These are phyloP conservation scores for Syzygium oleosum DNA, from an alignment of 345 rosid genomes.

Conservation along the genomic window DNA sequence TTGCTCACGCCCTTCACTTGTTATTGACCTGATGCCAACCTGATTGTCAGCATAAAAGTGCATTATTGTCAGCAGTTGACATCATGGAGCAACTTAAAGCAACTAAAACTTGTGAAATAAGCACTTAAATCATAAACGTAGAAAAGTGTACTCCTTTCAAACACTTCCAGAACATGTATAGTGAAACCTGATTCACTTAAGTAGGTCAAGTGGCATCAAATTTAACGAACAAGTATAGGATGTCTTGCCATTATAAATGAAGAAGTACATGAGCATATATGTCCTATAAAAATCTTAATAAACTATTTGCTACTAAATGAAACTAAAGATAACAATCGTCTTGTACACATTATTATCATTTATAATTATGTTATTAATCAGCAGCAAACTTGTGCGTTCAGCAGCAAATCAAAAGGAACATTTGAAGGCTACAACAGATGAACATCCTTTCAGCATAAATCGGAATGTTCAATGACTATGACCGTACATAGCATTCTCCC, in stretches of 20 bases:
- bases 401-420: background rate
- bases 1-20: conserved; percentile 79
- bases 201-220: background rate
- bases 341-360: background rate
- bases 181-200: background rate
- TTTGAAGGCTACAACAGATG: background rate
- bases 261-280: background rate
- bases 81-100: background rate
- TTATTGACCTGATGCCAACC: conserved; percentile 96
- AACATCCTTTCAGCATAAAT: background rate
- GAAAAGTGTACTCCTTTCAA: background rate
- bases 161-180: background rate
- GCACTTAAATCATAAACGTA: background rate
- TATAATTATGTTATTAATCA: background rate
- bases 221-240: background rate
- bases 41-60: conserved; percentile 6
- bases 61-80: background rate
- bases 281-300: background rate
- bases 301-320: background rate
- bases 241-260: background rate
- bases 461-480: background rate
- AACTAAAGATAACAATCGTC: background rate
- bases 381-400: background rate
- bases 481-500: background rate
- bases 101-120: background rate